Conservation (phyloP, 148 eudicot genomes). For the Dianthus caryophyllus region DNA sequence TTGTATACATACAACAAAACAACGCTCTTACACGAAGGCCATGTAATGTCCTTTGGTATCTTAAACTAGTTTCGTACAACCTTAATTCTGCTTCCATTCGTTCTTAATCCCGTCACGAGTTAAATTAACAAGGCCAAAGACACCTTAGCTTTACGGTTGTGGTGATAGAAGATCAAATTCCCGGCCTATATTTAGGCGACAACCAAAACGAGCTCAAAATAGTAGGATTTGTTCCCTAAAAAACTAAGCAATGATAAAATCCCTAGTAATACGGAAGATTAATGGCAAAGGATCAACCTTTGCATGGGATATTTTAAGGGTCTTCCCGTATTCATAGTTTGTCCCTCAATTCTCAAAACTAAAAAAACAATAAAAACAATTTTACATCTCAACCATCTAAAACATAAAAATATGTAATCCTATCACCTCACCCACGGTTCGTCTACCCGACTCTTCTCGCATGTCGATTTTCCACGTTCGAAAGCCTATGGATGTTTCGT, state of each 20-base stretch:
- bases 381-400: not conserved
- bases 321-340: not conserved
- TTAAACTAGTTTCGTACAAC: too few relatives aligned
- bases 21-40: too few relatives aligned
- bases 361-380: not conserved
- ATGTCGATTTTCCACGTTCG: not conserved
- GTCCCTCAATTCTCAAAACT: conserved; percentile 1
- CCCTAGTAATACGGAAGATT: conserved; percentile 11
- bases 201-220: not conserved
- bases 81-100: too few relatives aligned
- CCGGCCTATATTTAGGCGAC: not conserved
- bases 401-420: not conserved
- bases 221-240: not conserved
- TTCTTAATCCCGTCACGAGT: not conserved
- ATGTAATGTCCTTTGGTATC: too few relatives aligned
- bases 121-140: too few relatives aligned
- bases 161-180: too few relatives aligned
- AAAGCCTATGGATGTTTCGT: not conserved
- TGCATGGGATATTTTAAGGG: conserved; percentile 5
- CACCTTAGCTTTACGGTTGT: too few relatives aligned
- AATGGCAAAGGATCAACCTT: conserved; percentile 11
- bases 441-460: not conserved
- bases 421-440: too few relatives aligned
- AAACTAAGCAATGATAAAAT: not conserved
- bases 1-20: too few relatives aligned